These are phyloP conservation scores for Abrus pulchellus DNA, from an alignment of 306 rosid species.

Conservation along the genomic window DNA sequence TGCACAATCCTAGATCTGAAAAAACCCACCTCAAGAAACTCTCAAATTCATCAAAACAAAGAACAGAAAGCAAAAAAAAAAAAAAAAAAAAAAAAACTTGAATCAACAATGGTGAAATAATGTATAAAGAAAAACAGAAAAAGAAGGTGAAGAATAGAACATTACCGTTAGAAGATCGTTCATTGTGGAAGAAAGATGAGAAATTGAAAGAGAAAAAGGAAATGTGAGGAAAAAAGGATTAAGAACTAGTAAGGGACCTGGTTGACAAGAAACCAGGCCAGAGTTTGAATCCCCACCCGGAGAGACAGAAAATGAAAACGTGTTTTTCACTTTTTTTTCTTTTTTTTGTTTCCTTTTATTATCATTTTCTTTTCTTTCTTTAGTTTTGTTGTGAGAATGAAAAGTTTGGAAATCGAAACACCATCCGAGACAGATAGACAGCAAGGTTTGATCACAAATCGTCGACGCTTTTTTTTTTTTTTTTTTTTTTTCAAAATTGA, in stretches of 20 bases:
- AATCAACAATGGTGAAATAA: constrained; percentile 16
- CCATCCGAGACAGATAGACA: background rate
- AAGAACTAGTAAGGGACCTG: constrained; percentile 55
- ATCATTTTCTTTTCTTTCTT: background rate
- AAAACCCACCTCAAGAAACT: constrained; percentile 39
- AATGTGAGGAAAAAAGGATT: constrained; percentile 8
- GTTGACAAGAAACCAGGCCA: constrained; percentile 66
- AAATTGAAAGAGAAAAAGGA: constrained; percentile 24
- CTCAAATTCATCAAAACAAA: constrained; percentile 43
- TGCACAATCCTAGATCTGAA: constrained; percentile 50
- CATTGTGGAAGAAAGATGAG: constrained; percentile 64
- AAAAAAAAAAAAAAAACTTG: background rate
- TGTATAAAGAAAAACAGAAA: background rate
- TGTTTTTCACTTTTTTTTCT: constrained; percentile 1
- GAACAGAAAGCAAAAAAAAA: too few relatives aligned
- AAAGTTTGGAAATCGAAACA: constrained; percentile 13
- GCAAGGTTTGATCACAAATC: background rate
- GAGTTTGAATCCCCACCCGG: constrained; percentile 41
- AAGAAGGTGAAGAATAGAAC: background rate
- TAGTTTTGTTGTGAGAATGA: background rate
- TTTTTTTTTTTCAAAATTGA: too few relatives aligned
- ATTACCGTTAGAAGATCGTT: constrained; percentile 90
- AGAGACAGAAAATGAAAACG: background rate
- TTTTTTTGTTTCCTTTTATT: background rate
- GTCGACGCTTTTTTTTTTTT: too few relatives aligned